Percentiles rank a stretch among this genome's conserved stretches.
These are phyloP conservation scores for Ligustrum vulgare DNA, from an alignment of 257 asterid species.

Conservation along the genomic window DNA sequence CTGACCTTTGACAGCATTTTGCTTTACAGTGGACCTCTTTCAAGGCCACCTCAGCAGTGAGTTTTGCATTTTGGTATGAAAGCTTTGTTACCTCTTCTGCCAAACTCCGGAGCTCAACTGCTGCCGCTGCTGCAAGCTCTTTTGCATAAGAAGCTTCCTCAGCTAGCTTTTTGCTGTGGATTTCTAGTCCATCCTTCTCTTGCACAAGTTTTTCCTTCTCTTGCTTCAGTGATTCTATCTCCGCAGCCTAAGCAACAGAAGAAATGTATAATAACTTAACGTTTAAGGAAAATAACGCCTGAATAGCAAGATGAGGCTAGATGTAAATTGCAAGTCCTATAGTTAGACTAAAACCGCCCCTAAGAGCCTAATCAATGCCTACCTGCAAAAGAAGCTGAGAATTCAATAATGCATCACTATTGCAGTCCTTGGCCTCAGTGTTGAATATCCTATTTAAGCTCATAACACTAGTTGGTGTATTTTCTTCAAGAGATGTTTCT, in stretches of 20 bases:
- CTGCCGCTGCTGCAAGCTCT: constrained; percentile 84
- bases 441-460: constrained; percentile 44
- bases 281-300: constrained; percentile 1
- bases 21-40: constrained; percentile 42
- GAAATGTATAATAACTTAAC: constrained; percentile 15
- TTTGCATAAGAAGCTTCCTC: constrained; percentile 80
- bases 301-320: constrained; percentile 1
- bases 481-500: constrained; percentile 45
- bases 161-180: constrained; percentile 52
- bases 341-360: neutral
- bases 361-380: constrained; percentile 12
- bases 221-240: constrained; percentile 71
- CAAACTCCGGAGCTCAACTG: constrained; percentile 77
- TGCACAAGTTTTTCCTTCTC: constrained; percentile 53
- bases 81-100: constrained; percentile 83
- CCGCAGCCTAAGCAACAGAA: constrained; percentile 55
- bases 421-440: constrained; percentile 36
- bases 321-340: neutral
- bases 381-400: constrained; percentile 66
- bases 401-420: constrained; percentile 37
- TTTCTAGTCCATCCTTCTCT: constrained; percentile 66
- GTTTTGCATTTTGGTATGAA: constrained; percentile 72
- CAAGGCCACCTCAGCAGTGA: constrained; percentile 49
- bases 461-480: constrained; percentile 54
- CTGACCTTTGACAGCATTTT: constrained; percentile 46